phyloP scores from a whole-genome alignment of 768 basidiomycete species.

The Hirschioporus abietinus region DNA sequence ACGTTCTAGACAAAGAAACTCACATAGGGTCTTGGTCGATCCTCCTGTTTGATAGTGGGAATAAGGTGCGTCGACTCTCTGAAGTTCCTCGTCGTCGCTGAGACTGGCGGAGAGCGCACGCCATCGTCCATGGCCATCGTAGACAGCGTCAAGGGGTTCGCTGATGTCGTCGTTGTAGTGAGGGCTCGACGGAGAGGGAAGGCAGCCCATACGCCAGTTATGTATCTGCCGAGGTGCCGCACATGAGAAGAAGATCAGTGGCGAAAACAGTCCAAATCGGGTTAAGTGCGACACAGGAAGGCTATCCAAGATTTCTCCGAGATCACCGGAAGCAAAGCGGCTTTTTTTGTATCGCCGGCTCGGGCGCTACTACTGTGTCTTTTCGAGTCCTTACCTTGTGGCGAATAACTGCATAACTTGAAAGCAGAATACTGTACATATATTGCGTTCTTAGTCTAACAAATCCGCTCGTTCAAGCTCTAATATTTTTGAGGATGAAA shows the following conservation, averaged over 20 bases:
- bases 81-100: slow-evolving; percentile 26
- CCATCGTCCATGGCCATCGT: background rate
- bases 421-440: background rate
- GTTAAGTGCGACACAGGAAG: background rate
- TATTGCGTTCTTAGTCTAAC: no score
- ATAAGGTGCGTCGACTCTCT: slow-evolving; percentile 44
- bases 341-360: background rate
- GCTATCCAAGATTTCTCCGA: background rate
- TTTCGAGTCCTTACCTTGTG: no score
- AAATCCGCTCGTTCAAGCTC: background rate
- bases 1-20: slow-evolving; percentile 14
- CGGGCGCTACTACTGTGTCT: background rate
- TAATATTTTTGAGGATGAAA: background rate
- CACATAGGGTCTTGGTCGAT: slow-evolving; percentile 40
- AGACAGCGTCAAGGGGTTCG: background rate
- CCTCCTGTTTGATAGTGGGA: slow-evolving; percentile 35
- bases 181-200: background rate
- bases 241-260: background rate
- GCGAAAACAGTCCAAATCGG: background rate
- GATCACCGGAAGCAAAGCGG: slow-evolving; percentile 1
- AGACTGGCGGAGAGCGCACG: background rate
- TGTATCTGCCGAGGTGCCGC: background rate
- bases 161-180: background rate
- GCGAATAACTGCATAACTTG: background rate
- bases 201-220: background rate